A percentile compares a stretch with the other conserved stretches of the same genome.
phyloP scores from a whole-genome alignment of 2,329 filamentous ascomycete species.

The Pseudopithomyces chartarum region DNA sequence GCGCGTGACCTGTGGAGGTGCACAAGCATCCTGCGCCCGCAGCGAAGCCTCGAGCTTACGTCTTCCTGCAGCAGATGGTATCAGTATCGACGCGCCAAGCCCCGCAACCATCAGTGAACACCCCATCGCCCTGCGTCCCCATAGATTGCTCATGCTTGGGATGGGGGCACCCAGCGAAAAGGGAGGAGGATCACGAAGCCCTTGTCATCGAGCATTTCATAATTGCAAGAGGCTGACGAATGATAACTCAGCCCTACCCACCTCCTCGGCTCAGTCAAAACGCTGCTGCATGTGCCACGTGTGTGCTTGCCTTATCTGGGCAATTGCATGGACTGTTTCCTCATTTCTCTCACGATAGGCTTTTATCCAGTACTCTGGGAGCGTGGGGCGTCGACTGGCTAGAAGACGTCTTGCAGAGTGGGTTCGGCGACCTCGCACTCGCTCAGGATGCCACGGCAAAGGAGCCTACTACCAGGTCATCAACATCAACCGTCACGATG shows the following conservation, averaged over 20 bases:
- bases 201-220: constrained; percentile 8
- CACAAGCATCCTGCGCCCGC: background rate
- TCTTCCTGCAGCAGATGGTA: background rate
- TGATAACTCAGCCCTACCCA: constrained; percentile 39
- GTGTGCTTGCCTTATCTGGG: constrained; percentile 24
- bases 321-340: background rate
- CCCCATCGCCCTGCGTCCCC: background rate
- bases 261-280: constrained; percentile 29
- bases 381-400: constrained; percentile 10
- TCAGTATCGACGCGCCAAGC: background rate
- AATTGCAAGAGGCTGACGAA: constrained; percentile 20
- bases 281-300: constrained; percentile 39
- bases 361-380: constrained; percentile 7
- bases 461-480: background rate
- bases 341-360: background rate
- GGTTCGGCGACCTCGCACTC: background rate
- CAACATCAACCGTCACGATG: too few relatives aligned
- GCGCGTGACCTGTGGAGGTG: background rate
- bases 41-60: background rate
- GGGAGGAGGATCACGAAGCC: constrained; percentile 6
- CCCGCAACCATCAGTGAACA: background rate
- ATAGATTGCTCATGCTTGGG: background rate
- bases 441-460: constrained; percentile 2
- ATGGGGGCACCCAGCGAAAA: background rate
- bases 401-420: background rate